Percentiles rank a stretch among this genome's conserved stretches.
These are phyloP conservation scores for Trametes meyenii DNA, from an alignment of 768 basidiomycete genomes.

Conservation along the genomic window DNA sequence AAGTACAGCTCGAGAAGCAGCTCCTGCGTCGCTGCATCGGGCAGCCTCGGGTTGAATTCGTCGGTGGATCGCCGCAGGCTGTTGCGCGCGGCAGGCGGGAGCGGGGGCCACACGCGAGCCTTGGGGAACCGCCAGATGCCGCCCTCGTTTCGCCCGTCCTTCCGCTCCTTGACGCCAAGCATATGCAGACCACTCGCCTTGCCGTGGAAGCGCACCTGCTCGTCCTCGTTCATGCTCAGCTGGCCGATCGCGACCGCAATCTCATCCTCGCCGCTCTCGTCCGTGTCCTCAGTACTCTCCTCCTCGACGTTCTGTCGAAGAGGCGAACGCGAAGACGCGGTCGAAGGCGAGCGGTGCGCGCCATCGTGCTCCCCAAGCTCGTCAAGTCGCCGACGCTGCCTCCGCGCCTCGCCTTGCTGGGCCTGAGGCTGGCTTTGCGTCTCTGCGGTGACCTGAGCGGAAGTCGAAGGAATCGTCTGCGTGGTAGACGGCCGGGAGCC, in stretches of 20 bases:
- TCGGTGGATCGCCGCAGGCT: slow-evolving; percentile 38
- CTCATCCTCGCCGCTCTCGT: slow-evolving; percentile 43
- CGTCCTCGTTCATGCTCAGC: slow-evolving; percentile 84
- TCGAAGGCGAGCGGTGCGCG: slow-evolving; percentile 13
- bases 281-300: slow-evolving; percentile 37
- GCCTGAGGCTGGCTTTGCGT: not conserved
- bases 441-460: not conserved
- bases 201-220: slow-evolving; percentile 85
- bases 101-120: slow-evolving; percentile 86
- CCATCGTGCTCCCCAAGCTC: slow-evolving; percentile 29
- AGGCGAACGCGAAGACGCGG: slow-evolving; percentile 22
- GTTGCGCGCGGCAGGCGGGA: slow-evolving; percentile 34
- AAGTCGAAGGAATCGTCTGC: slow-evolving; percentile 3
- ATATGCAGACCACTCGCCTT: slow-evolving; percentile 83
- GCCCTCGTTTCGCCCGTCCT: slow-evolving; percentile 69
- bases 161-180: slow-evolving; percentile 59
- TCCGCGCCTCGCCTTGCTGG: slow-evolving; percentile 36
- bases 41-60: slow-evolving; percentile 49
- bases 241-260: slow-evolving; percentile 79
- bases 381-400: slow-evolving; percentile 55
- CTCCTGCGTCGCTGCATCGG: slow-evolving; percentile 60
- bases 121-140: slow-evolving; percentile 87
- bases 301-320: slow-evolving; percentile 20
- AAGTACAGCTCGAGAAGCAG: slow-evolving; percentile 79
- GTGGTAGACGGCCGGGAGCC: slow-evolving; percentile 18